Evolutionary conservation across 1,284 basidiomycete species (phyloP), one percentile per base, ranked within the genome.

Genomic region (Vanrija sp.): DNA sequence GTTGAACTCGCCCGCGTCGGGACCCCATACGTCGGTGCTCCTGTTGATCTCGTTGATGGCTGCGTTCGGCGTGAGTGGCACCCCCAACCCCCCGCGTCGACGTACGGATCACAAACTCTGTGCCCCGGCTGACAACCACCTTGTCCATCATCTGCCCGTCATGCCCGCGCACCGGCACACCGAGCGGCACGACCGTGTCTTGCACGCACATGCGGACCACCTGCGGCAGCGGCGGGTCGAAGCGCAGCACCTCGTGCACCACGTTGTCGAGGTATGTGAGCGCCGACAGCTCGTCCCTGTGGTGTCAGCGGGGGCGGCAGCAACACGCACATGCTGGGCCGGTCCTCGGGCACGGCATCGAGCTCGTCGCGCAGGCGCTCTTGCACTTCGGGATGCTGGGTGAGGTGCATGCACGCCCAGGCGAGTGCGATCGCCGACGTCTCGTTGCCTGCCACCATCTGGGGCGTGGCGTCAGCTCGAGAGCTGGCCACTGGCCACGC

Each of bases 321-420:
- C n/a, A n/a, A n/a, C n/a, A 43, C 28, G 15, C 40, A 12, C 51
- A 44, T 54, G 26, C 49, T 58, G 21, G 73, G 69, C 43, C 64
- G 54, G 40, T 70, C 65, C 18, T 51, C 71, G 21, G 47, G 54
- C 3, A 72, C 69, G 18, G 65, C 60, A 39, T 71, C 63, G 0
- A 87, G 69, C 48, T 85, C 85, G 6, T 73, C 72, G 5, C 86
- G 81, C 2, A 91, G 78, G 29, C 74, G 75, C n/a, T 66, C 62
- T 69, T 91, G 89, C 7, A 80, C 74, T 1, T 76, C 75, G 0
- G 80, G 82, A 49, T 83, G 68, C 34, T 77, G 78, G 0, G 84
- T 78, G 18, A 91, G 82, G 25, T 83, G 81, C 68, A 85, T 86
- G 1, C 90, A 75, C 54, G 82, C 83, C 88, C 88, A 92, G 5